A percentile compares a stretch with the other conserved stretches of the same genome.
These are phyloP conservation scores for Phytophthora pisi DNA, from an alignment of 352 stramenopile species.

Conservation along the genomic window DNA sequence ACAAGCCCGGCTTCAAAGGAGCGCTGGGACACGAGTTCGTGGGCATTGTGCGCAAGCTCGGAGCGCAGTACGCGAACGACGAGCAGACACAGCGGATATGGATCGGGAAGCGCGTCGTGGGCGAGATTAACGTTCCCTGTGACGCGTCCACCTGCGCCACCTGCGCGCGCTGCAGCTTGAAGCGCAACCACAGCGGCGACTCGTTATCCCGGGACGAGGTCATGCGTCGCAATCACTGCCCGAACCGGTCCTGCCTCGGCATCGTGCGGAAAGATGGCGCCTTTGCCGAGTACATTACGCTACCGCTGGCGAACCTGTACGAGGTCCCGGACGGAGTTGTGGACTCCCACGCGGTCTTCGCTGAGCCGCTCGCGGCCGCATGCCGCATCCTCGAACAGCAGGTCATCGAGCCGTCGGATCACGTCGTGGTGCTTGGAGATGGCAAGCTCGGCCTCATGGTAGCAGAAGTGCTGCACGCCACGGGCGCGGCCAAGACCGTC, in stretches of 20 bases:
- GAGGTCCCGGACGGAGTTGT: slow-evolving; percentile 71
- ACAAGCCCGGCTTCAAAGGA: slow-evolving; percentile 73
- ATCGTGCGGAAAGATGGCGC: slow-evolving; percentile 83
- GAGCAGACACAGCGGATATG: slow-evolving; percentile 29
- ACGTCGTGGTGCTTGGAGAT: slow-evolving; percentile 87
- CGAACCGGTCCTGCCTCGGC: slow-evolving; percentile 79
- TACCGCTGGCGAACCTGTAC: slow-evolving; percentile 84
- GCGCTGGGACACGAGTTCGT: slow-evolving; percentile 92
- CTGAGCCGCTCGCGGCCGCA: slow-evolving; percentile 86
- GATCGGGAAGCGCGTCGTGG: slow-evolving; percentile 87
- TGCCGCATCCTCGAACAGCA: slow-evolving; percentile 88
- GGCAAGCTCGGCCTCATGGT: slow-evolving; percentile 90
- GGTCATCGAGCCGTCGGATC: slow-evolving; percentile 54
- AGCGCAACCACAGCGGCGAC: slow-evolving; percentile 12
- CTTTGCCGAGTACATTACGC: slow-evolving; percentile 85
- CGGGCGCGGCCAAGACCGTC: slow-evolving; percentile 33
- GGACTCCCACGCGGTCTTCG: slow-evolving; percentile 81
- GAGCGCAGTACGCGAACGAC: slow-evolving; percentile 32
- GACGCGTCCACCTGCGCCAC: slow-evolving; percentile 53
- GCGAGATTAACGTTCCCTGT: slow-evolving; percentile 92
- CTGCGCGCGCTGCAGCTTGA: slow-evolving; percentile 29
- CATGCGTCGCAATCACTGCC: slow-evolving; percentile 85
- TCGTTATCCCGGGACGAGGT: slow-evolving; percentile 40
- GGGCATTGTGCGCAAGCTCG: slow-evolving; percentile 76
- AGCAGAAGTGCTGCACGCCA: slow-evolving; percentile 73